Percentiles rank a stretch among this genome's conserved stretches.
Evolutionary conservation across 1,284 basidiomycete genomes (phyloP).

Genomic region (Gomphus sp.): DNA sequence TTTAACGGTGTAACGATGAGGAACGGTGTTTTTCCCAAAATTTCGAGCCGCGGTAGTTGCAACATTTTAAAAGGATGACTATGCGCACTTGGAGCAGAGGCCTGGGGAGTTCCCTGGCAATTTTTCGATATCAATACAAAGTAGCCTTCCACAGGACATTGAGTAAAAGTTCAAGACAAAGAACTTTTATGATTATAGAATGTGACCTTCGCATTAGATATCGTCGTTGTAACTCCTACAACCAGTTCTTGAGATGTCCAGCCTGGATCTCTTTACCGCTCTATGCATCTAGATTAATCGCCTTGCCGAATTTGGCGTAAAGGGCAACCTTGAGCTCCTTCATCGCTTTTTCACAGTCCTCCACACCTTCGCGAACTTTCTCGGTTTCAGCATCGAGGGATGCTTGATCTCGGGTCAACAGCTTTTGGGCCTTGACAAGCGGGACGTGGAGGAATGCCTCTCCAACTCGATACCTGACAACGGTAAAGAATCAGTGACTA

Average conservation of each 20-base stretch:
- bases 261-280: background rate
- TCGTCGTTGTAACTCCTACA: background rate
- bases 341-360: slow-evolving; percentile 80
- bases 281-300: slow-evolving; percentile 85
- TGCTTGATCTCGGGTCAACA: slow-evolving; percentile 65
- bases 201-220: background rate
- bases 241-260: background rate
- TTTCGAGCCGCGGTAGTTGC: too few species aligned
- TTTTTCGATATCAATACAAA: slow-evolving; percentile 54
- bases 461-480: slow-evolving; percentile 81
- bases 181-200: background rate
- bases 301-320: slow-evolving; percentile 89
- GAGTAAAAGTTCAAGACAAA: slow-evolving; percentile 29
- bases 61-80: too few species aligned
- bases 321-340: slow-evolving; percentile 79
- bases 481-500: background rate
- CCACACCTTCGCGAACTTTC: slow-evolving; percentile 44
- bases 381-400: slow-evolving; percentile 53
- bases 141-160: slow-evolving; percentile 51
- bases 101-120: slow-evolving; percentile 41
- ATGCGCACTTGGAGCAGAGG: too few species aligned
- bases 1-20: too few species aligned
- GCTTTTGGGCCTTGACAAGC: slow-evolving; percentile 61
- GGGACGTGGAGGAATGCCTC: slow-evolving; percentile 83
- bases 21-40: too few species aligned